Percentiles rank a stretch among this genome's conserved stretches.
Evolutionary conservation across 106 monocot species (phyloP).

Genomic region (Ottelia alismoides): DNA sequence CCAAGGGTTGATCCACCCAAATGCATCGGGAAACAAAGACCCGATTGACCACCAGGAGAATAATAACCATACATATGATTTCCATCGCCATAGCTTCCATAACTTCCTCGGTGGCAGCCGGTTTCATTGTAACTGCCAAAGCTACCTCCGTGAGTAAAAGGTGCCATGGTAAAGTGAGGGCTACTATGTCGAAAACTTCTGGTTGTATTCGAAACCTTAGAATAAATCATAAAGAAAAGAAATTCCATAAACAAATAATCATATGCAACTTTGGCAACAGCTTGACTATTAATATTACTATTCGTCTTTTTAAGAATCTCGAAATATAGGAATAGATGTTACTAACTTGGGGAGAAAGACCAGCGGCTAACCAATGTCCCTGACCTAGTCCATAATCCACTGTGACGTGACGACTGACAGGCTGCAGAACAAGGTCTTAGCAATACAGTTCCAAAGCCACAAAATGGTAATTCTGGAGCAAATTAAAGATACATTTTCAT

Average conservation of each 20-base stretch:
- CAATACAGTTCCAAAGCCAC: no score
- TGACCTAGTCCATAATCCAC: slow-evolving; percentile 83
- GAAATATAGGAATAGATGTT: neutral
- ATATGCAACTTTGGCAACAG: neutral
- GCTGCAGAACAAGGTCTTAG: slow-evolving; percentile 38
- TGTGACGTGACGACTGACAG: slow-evolving; percentile 42
- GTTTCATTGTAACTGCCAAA: slow-evolving; percentile 89
- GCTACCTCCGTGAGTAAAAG: slow-evolving; percentile 63
- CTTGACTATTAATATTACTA: neutral
- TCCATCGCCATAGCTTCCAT: slow-evolving; percentile 77
- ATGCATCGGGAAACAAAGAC: slow-evolving; percentile 52
- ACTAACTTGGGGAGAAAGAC: slow-evolving; percentile 88
- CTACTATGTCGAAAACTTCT: slow-evolving; percentile 33
- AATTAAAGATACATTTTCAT: neutral
- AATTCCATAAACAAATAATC: neutral
- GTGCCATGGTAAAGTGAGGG: slow-evolving; percentile 47
- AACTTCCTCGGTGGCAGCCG: no score
- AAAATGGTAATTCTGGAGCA: neutral
- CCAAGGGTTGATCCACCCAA: slow-evolving; percentile 58
- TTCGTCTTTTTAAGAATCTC: neutral
- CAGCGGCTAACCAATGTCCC: slow-evolving; percentile 86
- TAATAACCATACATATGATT: slow-evolving; percentile 41
- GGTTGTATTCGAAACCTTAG: slow-evolving; percentile 54
- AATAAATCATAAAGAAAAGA: neutral
- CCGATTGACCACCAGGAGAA: slow-evolving; percentile 56